phyloP scores from a whole-genome alignment of 169 alveolate species.

The Cryptosporidium canis region DNA sequence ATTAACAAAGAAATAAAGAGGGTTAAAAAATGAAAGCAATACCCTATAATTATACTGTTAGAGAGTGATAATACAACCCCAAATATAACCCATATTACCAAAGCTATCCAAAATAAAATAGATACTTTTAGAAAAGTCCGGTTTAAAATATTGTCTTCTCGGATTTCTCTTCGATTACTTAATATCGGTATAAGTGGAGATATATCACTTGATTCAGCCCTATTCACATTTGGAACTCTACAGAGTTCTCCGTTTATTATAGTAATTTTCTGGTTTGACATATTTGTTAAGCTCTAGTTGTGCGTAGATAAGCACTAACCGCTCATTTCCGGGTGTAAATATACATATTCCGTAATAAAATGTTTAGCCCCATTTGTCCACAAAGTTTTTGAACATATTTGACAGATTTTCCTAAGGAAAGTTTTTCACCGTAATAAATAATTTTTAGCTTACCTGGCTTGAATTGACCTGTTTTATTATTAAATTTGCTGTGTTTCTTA shows the following conservation, averaged over 20 bases:
- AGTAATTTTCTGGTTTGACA: background rate
- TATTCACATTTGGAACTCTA: background rate
- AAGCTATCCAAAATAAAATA: background rate
- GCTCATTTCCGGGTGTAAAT: background rate
- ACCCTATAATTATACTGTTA: background rate
- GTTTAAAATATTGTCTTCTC: background rate
- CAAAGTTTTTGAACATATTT: background rate
- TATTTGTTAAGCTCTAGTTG: background rate
- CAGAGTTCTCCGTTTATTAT: constrained; percentile 5
- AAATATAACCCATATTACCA: background rate
- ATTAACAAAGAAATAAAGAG: constrained; percentile 7
- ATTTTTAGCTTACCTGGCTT: constrained; percentile 21
- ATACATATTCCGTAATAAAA: background rate
- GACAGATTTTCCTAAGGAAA: background rate
- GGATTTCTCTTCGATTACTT: background rate
- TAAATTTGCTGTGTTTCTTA: constrained; percentile 23
- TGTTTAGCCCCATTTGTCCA: constrained; percentile 6
- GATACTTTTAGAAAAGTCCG: background rate
- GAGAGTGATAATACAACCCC: background rate
- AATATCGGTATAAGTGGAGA: background rate
- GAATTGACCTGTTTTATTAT: constrained; percentile 2
- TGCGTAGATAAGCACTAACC: background rate
- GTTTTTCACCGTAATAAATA: background rate
- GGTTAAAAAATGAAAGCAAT: constrained; percentile 8
- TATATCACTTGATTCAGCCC: background rate